Percentiles rank a stretch among this genome's conserved stretches.
These are phyloP conservation scores for Polyplosphaeria fusca DNA, from an alignment of 495 filamentous ascomycete species.

Conservation along the genomic window DNA sequence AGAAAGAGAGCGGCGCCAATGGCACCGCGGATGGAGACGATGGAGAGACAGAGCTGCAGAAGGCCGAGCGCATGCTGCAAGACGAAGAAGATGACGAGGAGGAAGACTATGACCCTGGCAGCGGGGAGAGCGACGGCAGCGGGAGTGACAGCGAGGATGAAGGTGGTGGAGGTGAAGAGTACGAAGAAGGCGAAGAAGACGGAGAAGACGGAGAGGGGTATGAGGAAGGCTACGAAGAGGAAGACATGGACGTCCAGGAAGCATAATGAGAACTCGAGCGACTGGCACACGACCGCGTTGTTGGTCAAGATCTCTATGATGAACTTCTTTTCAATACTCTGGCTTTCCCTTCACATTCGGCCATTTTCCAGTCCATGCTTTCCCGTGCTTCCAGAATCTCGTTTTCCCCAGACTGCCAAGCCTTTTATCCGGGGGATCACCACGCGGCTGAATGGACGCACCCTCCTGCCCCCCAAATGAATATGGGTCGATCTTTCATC, in stretches of 20 bases:
- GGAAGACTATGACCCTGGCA: slow-evolving; percentile 56
- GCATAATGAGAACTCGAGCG: slow-evolving; percentile 30
- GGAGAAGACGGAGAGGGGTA: slow-evolving; percentile 46
- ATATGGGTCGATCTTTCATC: no score
- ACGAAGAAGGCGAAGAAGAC: slow-evolving; percentile 51
- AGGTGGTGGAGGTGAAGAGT: slow-evolving; percentile 39
- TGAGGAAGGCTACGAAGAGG: slow-evolving; percentile 53
- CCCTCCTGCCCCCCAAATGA: no score
- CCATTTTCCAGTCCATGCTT: not conserved
- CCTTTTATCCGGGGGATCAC: not conserved
- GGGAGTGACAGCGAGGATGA: slow-evolving; percentile 47
- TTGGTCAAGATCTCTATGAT: not conserved
- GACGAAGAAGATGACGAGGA: slow-evolving; percentile 79
- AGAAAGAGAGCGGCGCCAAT: slow-evolving; percentile 45
- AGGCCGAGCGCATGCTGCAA: slow-evolving; percentile 62
- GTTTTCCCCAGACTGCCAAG: slow-evolving; percentile 10
- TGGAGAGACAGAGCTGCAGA: slow-evolving; percentile 59
- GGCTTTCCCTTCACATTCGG: not conserved
- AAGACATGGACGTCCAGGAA: slow-evolving; percentile 52
- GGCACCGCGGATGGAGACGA: slow-evolving; percentile 43
- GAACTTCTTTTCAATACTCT: not conserved
- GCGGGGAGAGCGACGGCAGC: slow-evolving; percentile 59
- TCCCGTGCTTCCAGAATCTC: not conserved
- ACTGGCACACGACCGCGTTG: not conserved
- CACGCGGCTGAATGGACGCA: not conserved